Percentiles rank a stretch among this genome's conserved stretches.
These are phyloP conservation scores for Cytospora schulzeri DNA, from an alignment of 2,329 filamentous ascomycete genomes.

Conservation along the genomic window DNA sequence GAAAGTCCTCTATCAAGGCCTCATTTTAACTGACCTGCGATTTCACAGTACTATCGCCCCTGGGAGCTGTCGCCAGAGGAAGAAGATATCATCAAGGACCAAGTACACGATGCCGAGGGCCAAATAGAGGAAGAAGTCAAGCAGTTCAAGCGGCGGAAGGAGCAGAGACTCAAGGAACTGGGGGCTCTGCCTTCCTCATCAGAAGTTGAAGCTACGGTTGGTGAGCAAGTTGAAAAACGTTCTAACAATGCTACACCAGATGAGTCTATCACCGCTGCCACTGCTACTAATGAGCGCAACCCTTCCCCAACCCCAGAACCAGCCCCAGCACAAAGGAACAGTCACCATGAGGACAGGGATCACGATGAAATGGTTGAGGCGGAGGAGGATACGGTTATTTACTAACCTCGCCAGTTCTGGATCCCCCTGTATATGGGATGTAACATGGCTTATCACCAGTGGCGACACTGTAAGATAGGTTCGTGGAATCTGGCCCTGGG, in stretches of 20 bases:
- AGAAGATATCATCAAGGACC: slow-evolving; percentile 69
- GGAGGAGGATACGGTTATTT: slow-evolving; percentile 89
- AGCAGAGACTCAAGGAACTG: slow-evolving; percentile 44
- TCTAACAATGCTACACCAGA: slow-evolving; percentile 38
- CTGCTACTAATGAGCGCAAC: slow-evolving; percentile 28
- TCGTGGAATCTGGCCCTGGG: neutral
- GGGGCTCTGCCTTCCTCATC: slow-evolving; percentile 37
- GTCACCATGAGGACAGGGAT: slow-evolving; percentile 42
- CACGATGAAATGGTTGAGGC: slow-evolving; percentile 76
- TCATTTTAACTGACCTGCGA: slow-evolving; percentile 12
- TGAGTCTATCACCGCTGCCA: slow-evolving; percentile 40
- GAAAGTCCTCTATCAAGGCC: neutral
- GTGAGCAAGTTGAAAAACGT: slow-evolving; percentile 48
- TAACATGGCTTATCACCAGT: neutral
- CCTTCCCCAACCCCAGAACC: slow-evolving; percentile 23
- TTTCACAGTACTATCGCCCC: slow-evolving; percentile 76
- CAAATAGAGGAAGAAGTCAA: slow-evolving; percentile 65
- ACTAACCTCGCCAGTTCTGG: slow-evolving; percentile 52
- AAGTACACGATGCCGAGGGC: slow-evolving; percentile 66
- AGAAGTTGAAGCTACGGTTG: slow-evolving; percentile 41
- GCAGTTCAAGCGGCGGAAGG: slow-evolving; percentile 59
- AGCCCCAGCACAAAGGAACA: slow-evolving; percentile 34
- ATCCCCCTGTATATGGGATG: neutral
- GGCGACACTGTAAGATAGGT: slow-evolving; percentile 5
- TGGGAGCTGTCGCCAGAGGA: slow-evolving; percentile 74